Conservation (phyloP, 495 filamentous ascomycete genomes). For the Massariosphaeria phaeospora region DNA sequence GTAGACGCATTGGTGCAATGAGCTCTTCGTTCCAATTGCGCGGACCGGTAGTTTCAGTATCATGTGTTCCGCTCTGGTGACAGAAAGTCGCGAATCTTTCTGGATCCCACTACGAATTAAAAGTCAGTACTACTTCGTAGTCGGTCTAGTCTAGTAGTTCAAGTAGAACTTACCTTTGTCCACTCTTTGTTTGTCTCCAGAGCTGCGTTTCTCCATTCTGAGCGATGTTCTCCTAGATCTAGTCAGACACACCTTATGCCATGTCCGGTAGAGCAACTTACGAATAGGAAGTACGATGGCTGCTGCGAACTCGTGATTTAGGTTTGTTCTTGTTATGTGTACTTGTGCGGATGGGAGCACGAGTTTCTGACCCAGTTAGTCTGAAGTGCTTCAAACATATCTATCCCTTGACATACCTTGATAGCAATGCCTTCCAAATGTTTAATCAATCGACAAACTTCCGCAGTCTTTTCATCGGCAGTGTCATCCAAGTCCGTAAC, state of each 20-base stretch:
- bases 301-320: slow-evolving; percentile 19
- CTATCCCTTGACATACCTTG: slow-evolving; percentile 1
- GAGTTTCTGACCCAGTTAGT: slow-evolving; percentile 12
- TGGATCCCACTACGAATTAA: slow-evolving; percentile 2
- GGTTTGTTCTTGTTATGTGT: slow-evolving; percentile 2
- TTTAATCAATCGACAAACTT: slow-evolving; percentile 10
- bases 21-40: slow-evolving; percentile 24
- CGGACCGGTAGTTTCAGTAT: not conserved
- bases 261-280: too few species aligned
- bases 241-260: too few species aligned
- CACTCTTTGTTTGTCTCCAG: slow-evolving; percentile 19
- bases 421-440: slow-evolving; percentile 7
- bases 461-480: not conserved
- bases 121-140: not conserved
- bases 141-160: too few species aligned
- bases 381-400: not conserved
- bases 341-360: slow-evolving; percentile 17
- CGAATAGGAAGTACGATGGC: slow-evolving; percentile 18
- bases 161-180: slow-evolving; percentile 10
- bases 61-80: slow-evolving; percentile 11
- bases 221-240: slow-evolving; percentile 16
- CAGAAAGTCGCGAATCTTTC: slow-evolving; percentile 19
- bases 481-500: slow-evolving; percentile 3
- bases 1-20: slow-evolving; percentile 16
- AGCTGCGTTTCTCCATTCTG: slow-evolving; percentile 14